phyloP scores from a whole-genome alignment of 2,329 filamentous ascomycete species.

The Anthostomella pinea region DNA sequence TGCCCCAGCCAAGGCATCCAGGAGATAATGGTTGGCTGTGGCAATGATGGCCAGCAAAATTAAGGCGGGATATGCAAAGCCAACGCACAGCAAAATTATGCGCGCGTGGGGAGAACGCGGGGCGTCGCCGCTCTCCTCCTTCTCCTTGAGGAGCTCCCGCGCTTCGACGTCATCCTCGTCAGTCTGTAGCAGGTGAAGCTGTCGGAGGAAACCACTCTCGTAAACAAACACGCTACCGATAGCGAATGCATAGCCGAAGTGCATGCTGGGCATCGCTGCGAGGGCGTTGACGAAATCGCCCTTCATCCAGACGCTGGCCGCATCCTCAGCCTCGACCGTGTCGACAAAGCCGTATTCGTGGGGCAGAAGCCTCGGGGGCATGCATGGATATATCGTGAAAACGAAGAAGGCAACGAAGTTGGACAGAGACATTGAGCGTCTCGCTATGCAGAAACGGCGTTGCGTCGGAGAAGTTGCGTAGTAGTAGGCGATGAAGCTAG shows the following conservation, averaged over 20 bases:
- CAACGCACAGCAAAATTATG: slow-evolving; percentile 30
- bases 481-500: slow-evolving; percentile 45
- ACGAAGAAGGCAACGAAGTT: slow-evolving; percentile 48
- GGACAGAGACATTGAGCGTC: slow-evolving; percentile 46
- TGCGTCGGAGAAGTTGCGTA: slow-evolving; percentile 39
- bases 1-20: slow-evolving; percentile 64
- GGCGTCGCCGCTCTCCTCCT: slow-evolving; percentile 18
- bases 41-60: slow-evolving; percentile 58
- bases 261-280: slow-evolving; percentile 56
- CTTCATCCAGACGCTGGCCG: slow-evolving; percentile 52
- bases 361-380: slow-evolving; percentile 47
- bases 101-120: slow-evolving; percentile 19
- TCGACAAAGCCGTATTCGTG: slow-evolving; percentile 46
- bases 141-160: slow-evolving; percentile 16
- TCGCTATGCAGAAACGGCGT: slow-evolving; percentile 34
- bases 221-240: slow-evolving; percentile 53
- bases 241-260: slow-evolving; percentile 55
- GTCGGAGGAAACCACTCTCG: slow-evolving; percentile 47
- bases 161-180: slow-evolving; percentile 16
- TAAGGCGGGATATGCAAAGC: slow-evolving; percentile 50
- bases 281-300: slow-evolving; percentile 57
- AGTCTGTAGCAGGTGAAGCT: slow-evolving; percentile 23
- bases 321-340: slow-evolving; percentile 35
- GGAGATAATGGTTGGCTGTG: slow-evolving; percentile 61
- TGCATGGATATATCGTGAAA: slow-evolving; percentile 45